Evolutionary conservation across 176 grass and related monocot species (phyloP), one percentile per base, ranked within the genome.

Genomic region (Oryza meridionalis): DNA sequence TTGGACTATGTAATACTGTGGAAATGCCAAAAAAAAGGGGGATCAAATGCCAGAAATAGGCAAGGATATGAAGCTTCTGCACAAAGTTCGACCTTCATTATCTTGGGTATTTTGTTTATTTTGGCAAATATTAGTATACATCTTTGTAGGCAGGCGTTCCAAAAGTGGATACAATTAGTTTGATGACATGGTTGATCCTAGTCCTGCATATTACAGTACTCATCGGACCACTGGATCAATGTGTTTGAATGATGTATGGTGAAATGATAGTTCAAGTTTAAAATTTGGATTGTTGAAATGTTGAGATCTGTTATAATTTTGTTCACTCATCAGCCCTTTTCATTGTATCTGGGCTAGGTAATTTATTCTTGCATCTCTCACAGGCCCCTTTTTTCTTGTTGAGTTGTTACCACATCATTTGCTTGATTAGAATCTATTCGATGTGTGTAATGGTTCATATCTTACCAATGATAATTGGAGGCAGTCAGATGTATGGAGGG

Each of bases 171-270:
- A 72, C 27, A 77, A 7, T 45, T 63, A 37, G 32, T 70, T 69
- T 2, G 3, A 35, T 37, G 24, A 37, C 67, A 77, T 38, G 51
- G 10, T 64, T 71, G 5, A 72, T 66, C 25, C 42, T 73, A 73
- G 58, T 65, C 22, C 19, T 77, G 38, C 21, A 35, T 19, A 70
- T 76, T 22, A 8, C 35, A 53, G 33, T 31, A 46, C 15, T 77
- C 27, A 26, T 55, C 32, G 69, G 37, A 24, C 26, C 43, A 33
- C 29, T 32, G 53, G 63, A 50, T 35, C 24, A 51, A 17, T 70
- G 40, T 42, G 51, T 45, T 55, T 65, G 22, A 89, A 89, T 53
- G 21, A 37, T 72, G 21, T 43, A 35, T 43, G 3, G 15, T 77
- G 4, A 70, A 2, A 17, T 75, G 47, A 7, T 65, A 75, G 35